A percentile compares a stretch with the other conserved stretches of the same genome.
Evolutionary conservation across 176 grass and related monocot species (phyloP).

Genomic region (barley (Hordeum vulgare)): DNA sequence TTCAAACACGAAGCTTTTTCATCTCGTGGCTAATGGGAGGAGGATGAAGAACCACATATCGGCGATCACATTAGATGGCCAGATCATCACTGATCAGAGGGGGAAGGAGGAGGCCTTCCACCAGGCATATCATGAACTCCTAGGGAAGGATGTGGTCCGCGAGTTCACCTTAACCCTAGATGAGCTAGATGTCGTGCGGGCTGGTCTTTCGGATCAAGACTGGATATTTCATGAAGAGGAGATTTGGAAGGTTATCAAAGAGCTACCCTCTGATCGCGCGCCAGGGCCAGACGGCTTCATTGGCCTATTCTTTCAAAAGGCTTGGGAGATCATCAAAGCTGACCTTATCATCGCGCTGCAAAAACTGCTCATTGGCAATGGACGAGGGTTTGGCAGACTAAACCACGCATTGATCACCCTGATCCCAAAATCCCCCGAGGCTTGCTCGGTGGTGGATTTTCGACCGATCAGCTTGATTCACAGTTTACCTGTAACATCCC

Average conservation of each 20-base stretch:
- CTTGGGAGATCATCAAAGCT: neutral
- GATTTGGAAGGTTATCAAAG: neutral
- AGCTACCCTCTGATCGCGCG: neutral
- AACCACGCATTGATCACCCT: neutral
- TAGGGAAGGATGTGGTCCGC: too few relatives aligned
- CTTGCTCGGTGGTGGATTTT: neutral
- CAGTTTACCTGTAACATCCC: too few relatives aligned
- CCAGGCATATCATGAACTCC: too few relatives aligned
- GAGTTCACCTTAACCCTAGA: too few relatives aligned
- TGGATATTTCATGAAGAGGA: neutral
- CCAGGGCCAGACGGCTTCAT: neutral
- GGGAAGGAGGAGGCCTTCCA: too few relatives aligned
- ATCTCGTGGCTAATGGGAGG: too few relatives aligned
- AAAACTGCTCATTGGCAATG: neutral
- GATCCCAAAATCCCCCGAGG: neutral
- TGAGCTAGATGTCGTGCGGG: fast-evolving
- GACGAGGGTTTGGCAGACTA: neutral
- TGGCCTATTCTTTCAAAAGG: neutral
- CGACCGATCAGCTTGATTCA: neutral
- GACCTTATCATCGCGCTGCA: neutral
- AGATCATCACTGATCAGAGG: too few relatives aligned
- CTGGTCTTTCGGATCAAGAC: neutral
- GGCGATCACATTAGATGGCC: too few relatives aligned
- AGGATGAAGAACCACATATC: too few relatives aligned
- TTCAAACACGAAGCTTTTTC: too few relatives aligned